Conservation (phyloP, 495 filamentous ascomycete genomes). For the Daldinia loculata region DNA sequence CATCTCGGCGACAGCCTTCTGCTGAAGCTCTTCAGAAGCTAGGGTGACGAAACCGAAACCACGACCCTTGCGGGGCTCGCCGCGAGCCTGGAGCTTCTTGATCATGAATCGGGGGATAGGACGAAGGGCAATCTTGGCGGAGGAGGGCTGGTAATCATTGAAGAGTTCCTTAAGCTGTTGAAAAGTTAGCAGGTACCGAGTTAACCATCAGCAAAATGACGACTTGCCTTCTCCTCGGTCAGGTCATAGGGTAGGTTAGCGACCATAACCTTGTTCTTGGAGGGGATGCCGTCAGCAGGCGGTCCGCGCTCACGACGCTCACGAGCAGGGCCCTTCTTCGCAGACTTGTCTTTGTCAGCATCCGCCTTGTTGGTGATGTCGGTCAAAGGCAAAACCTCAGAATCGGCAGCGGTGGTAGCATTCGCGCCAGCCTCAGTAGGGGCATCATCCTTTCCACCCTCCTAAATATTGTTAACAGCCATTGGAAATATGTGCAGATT, state of each 20-base stretch:
- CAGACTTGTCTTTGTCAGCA: conserved; percentile 54
- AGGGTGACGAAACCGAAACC: conserved; percentile 98
- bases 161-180: conserved; percentile 95
- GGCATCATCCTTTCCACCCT: conserved; percentile 60
- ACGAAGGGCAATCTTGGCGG: conserved; percentile 97
- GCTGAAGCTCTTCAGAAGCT: conserved; percentile 91
- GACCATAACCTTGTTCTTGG: conserved; percentile 99
- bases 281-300: conserved; percentile 96
- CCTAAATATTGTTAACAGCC: conserved; percentile 43
- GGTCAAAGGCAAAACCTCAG: conserved; percentile 61
- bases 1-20: conserved; percentile 97
- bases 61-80: conserved; percentile 98
- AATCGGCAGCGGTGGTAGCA: conserved; percentile 54
- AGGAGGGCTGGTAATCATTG: conserved; percentile 82
- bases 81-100: conserved; percentile 97
- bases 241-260: conserved; percentile 98
- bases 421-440: conserved; percentile 54
- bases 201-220: neutral
- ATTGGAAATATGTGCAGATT: neutral
- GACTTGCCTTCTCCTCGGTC: conserved; percentile 88
- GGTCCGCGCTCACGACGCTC: conserved; percentile 87
- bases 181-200: conserved; percentile 51
- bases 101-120: conserved; percentile 99
- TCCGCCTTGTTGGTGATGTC: conserved; percentile 62
- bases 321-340: conserved; percentile 60